Conservation (phyloP, 2,329 filamentous ascomycete species). For the Phialophora tarda region DNA sequence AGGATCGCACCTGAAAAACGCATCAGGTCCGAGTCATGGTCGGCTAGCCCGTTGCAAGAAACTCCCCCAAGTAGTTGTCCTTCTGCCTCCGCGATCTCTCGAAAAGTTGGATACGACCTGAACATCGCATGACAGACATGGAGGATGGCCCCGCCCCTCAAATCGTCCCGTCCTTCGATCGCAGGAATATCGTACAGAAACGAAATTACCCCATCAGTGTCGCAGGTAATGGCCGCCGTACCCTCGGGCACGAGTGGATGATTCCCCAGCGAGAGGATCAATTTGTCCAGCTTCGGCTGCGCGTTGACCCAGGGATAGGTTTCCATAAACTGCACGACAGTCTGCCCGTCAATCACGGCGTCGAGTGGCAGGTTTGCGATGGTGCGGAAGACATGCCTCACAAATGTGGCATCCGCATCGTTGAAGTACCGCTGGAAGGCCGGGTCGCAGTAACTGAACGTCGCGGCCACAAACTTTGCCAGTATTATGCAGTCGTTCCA, state of each 20-base stretch:
- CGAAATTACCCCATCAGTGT: too few relatives aligned
- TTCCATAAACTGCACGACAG: not conserved
- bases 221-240: too few relatives aligned
- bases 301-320: not conserved
- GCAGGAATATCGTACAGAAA: too few relatives aligned
- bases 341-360: not conserved
- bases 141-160: not conserved
- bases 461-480: not conserved
- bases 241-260: too few relatives aligned
- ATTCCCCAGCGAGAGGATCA: too few relatives aligned
- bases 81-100: not conserved
- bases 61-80: not conserved
- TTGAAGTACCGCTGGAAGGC: constrained; percentile 2
- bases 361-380: constrained; percentile 5
- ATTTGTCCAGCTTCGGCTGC: too few relatives aligned
- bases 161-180: too few relatives aligned
- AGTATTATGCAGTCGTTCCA: not conserved
- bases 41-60: constrained; percentile 3
- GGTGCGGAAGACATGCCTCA: not conserved
- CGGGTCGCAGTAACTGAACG: not conserved
- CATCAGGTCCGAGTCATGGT: not conserved
- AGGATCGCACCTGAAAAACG: too few relatives aligned
- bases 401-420: not conserved
- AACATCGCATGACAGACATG: not conserved
- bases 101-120: not conserved